Percentiles rank a stretch among this genome's conserved stretches.
Conservation (phyloP, 2,329 filamentous ascomycete genomes). For the Penicillium sp. region DNA sequence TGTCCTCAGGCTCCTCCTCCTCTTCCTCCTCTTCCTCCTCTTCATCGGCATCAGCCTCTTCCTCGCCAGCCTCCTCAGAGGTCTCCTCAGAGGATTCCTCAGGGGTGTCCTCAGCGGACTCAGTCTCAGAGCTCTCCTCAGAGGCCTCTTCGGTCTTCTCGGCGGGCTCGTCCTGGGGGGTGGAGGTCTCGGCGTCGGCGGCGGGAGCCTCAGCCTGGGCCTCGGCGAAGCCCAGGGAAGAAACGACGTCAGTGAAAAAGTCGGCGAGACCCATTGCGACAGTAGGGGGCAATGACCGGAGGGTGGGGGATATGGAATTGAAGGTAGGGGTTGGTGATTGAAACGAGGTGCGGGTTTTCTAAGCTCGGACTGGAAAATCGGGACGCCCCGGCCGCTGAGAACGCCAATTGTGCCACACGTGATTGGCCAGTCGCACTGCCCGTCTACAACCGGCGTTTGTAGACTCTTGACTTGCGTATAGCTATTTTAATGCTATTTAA, state of each 20-base stretch:
- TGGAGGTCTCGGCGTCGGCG: constrained; percentile 52
- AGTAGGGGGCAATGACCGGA: constrained; percentile 32
- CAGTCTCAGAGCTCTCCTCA: constrained; percentile 31
- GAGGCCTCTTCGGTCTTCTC: constrained; percentile 35
- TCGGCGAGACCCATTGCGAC: constrained; percentile 62
- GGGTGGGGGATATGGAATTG: constrained; percentile 20
- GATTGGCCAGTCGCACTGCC: constrained; percentile 34
- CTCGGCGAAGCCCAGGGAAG: constrained; percentile 62
- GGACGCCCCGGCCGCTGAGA: constrained; percentile 40
- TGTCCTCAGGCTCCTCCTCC: constrained; percentile 78
- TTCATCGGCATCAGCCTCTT: constrained; percentile 59
- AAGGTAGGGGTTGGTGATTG: constrained; percentile 30
- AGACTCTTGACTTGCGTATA: background rate
- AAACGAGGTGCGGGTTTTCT: constrained; percentile 36
- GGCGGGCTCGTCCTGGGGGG: constrained; percentile 43
- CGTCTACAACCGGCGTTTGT: background rate
- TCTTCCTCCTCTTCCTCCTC: constrained; percentile 76
- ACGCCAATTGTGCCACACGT: constrained; percentile 39
- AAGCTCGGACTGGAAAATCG: constrained; percentile 43
- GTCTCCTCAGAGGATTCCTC: constrained; percentile 50
- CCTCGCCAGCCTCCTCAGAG: constrained; percentile 54
- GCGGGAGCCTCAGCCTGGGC: constrained; percentile 60
- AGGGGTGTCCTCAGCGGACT: constrained; percentile 39
- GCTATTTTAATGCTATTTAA: background rate
- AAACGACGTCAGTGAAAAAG: constrained; percentile 63